These are phyloP conservation scores for Stephania japonica DNA, from an alignment of 164 flowering plant species.

Conservation along the genomic window DNA sequence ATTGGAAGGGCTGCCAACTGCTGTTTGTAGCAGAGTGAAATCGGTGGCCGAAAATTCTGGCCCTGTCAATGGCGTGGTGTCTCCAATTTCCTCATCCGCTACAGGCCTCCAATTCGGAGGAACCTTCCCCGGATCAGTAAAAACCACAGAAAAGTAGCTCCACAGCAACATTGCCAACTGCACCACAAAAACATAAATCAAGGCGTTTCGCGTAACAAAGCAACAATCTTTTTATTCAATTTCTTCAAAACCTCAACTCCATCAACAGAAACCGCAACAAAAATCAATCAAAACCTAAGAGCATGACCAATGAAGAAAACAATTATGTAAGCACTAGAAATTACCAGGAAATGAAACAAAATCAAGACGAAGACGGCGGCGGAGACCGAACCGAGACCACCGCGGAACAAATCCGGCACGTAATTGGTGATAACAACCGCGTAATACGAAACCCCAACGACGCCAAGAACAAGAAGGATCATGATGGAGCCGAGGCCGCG, in stretches of 20 bases:
- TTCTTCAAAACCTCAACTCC: neutral
- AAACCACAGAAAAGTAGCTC: conserved; percentile 91
- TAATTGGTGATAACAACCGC: conserved; percentile 74
- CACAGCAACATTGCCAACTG: conserved; percentile 91
- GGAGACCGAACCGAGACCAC: conserved; percentile 47
- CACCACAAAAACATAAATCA: conserved; percentile 11
- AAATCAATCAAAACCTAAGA: neutral
- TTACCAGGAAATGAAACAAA: conserved; percentile 71
- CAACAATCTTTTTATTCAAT: neutral
- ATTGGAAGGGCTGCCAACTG: conserved; percentile 32
- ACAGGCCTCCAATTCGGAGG: conserved; percentile 84
- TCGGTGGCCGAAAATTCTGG: conserved; percentile 34
- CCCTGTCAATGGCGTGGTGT: conserved; percentile 49
- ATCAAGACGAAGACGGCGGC: conserved; percentile 51
- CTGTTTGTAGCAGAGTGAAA: conserved; percentile 10
- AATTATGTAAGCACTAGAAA: no score
- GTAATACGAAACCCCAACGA: conserved; percentile 83
- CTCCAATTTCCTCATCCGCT: conserved; percentile 77
- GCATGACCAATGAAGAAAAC: neutral
- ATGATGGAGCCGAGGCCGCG: conserved; percentile 75
- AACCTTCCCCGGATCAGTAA: conserved; percentile 89
- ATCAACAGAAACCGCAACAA: neutral
- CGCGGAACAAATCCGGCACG: conserved; percentile 54
- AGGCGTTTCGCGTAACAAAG: neutral
- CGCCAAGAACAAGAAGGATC: conserved; percentile 81